Evolutionary conservation across 768 basidiomycete genomes (phyloP), one percentile per base, ranked within the genome.

Genomic region (Serendipita sp.): DNA sequence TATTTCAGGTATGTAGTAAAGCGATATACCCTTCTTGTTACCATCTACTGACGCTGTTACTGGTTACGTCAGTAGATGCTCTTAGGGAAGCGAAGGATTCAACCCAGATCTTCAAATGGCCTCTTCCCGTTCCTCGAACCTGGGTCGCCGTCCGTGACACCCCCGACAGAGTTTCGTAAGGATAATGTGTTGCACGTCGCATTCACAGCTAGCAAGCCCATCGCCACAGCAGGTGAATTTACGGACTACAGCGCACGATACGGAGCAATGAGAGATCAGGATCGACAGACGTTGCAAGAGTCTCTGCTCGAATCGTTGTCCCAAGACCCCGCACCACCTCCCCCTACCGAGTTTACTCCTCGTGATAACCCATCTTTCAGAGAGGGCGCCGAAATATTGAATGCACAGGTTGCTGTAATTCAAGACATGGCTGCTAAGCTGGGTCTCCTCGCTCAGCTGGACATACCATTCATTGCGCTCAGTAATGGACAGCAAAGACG

Each of bases 191-290:
- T 77, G 16, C 70, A 82, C 34, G 85, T 90, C 7, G 83, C 85
- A 0, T 89, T 88, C 65, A 78, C 83, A 0, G 82, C 86, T 64
- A 78, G 83, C 17, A 75, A 78, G 1, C 75, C 78, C 34, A 69
- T 71, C 20, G 75, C 75, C 1, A 74, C 77, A 0, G 81, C 81
- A 0, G 84, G 85, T 5, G 88, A 80, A 11, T 98, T 98, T 74
- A 87, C 88, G 64, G 94, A 98, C 73, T 96, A 87, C 69, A 88
- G 91, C 0, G 91, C 93, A 2, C 82, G 93, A 2, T 98, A 97
- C 70, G 91, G 90, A 22, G 86, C 89, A 0, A 80, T 92, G 42
- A 77, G 87, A 17, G 93, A 95, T 17, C 89, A 86, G 69, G 94
- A 95, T 69, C 79, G 80, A 30, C 71, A 83, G 61, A 90, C 93